Base-by-base conservation (phyloP, 352 stramenopile species). In the Globisporangium megalacanthum region DNA sequence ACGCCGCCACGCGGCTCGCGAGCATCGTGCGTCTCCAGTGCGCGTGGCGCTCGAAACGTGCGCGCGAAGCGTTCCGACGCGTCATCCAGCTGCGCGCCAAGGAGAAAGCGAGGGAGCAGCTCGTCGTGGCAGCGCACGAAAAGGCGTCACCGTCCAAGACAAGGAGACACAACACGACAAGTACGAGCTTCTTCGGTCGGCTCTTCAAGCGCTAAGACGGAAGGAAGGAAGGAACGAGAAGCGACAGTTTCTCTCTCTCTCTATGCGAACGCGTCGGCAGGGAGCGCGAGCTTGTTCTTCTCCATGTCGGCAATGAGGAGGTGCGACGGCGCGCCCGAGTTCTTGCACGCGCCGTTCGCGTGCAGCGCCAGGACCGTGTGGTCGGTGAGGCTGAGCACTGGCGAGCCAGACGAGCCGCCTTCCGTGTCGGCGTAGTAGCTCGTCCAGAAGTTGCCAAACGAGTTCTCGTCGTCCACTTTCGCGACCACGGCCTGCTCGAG, bases 11-110 rank as follows among this genome's bases (percentile, higher is more conserved):
- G 54, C 73, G 77, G 49, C 63, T 89, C 4, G 58, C 57, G 25
- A 85, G 75, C 48, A 69, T 80, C 49, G 53, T 93, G n/a, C 70
- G 66, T 19, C 66, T 92, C 5, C 83, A 93, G 75, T 91, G 83
- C 46, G 83, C 83, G 4, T 93, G 77, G 75, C 75, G 83, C 10
- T 83, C 66, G 35, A 89, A 87, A 56, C 75, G 80, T 1, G 83
- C 83, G 11, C 66, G 80, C 0, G 67, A 79, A 22, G 66, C 74
- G 8, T 88, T 91, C 19, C 77, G 68, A 0, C 74, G 76, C 31
- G 68, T 91, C 51, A 49, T 92, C 45, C 39, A 72, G 42, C 58
- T 92, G 17, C 75, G 80, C 31, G 66, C 66, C 0, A 89, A 90
- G 54, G 80, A 93, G 54, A 73, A 73, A 56, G 79, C 86, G 45